Evolutionary conservation across 2,329 filamentous ascomycete species (phyloP), one percentile per base, ranked within the genome.

Genomic region (Paraconiothyrium sp.): DNA sequence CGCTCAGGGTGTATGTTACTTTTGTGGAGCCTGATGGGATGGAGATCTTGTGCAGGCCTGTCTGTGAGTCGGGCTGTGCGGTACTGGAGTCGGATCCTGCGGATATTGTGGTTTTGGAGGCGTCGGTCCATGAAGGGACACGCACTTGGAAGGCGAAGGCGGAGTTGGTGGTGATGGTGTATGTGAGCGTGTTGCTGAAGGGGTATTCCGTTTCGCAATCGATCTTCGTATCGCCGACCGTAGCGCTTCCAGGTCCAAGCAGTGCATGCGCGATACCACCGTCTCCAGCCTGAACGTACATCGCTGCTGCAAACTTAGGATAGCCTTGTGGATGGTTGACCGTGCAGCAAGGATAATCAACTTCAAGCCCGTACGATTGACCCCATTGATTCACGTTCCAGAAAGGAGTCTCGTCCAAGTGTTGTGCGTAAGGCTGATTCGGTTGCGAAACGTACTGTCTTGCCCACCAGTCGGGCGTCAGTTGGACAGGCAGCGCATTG

Each of bases 251-350:
- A 1, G 86, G 85, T 8, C 80, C 75, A 3, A 88, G 81, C 1
- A 88, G 73, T 0, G 80, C 79, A 68, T 88, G 85, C 0, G 79
- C 83, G 14, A 88, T 66, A 2, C 82, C 83, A n/a, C 77, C 74
- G 2, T 76, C 67, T 3, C 80, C 82, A 3, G 79, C 71, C 10
- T 67, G 69, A 6, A 83, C 80, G 73, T 80, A 88, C 60, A 81
- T 81, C 59, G 81, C 78, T 16, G 83, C 80, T 0, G 85, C 69
- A 59, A 85, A 87, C 64, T 88, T 88, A 0, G 86, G 85, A 62
- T 83, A 86, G 9, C 83, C 86, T 66, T 87, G 85, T 1, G 81
- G 83, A 64, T 87, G 84, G 60, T 88, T 88, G 61, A 88, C 86
- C 1, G 85, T 86, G 66, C 86, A 88, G 72, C 85, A 88, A 1